Conservation (phyloP, 78 protist genomes). For the Creolimax fragrantissima region DNA sequence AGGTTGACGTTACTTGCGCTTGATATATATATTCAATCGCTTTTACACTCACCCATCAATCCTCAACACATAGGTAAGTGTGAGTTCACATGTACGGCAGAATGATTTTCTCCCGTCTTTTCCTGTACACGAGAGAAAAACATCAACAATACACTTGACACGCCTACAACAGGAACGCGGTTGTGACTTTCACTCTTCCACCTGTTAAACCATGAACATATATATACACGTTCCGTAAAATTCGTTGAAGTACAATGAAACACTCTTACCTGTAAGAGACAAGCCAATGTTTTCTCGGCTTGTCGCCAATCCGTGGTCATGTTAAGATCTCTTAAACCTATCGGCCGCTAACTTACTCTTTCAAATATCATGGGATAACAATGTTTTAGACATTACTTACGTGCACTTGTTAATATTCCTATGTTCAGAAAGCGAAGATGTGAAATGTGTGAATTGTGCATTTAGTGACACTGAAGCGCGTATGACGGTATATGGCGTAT, state of each 20-base stretch:
- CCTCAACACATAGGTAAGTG: too few species aligned
- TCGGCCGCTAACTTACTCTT: neutral
- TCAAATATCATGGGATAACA: neutral
- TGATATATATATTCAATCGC: too few species aligned
- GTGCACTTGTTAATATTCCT: neutral
- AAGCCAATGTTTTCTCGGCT: neutral
- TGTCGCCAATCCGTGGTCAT: neutral
- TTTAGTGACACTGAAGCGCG: neutral
- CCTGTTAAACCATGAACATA: too few species aligned
- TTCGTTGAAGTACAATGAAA: too few species aligned
- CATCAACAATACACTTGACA: too few species aligned
- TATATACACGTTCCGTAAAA: too few species aligned
- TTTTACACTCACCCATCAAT: too few species aligned
- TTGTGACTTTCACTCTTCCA: too few species aligned
- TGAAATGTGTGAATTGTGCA: neutral
- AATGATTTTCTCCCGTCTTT: too few species aligned
- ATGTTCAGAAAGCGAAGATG: neutral
- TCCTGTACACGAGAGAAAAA: too few species aligned
- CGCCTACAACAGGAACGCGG: too few species aligned
- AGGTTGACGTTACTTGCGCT: neutral
- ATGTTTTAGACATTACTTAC: neutral
- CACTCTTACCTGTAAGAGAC: neutral
- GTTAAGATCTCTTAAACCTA: neutral
- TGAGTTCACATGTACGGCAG: too few species aligned
- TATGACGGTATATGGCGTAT: neutral